Base-by-base conservation (phyloP, 768 basidiomycete genomes). In the Butyriboletus loyo region DNA sequence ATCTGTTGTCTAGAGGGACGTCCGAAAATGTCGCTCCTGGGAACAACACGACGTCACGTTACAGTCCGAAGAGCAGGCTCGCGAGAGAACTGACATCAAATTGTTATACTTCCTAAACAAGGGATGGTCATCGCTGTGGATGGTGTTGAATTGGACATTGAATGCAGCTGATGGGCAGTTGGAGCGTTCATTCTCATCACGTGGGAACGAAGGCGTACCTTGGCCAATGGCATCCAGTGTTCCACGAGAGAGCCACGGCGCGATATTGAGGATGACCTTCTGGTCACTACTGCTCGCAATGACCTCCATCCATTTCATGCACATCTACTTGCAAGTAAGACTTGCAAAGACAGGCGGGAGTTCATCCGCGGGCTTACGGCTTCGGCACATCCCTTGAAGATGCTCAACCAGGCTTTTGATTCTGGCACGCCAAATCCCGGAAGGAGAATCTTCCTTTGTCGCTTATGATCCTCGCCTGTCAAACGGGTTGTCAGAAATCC, bases 391-490 rank as follows among this genome's bases (percentile, higher is more conserved):
- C 68, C 70, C 34, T 66, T 72, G 66, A 83, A 83, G 43, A 82
- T 67, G 24, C 73, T 67, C 7, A 82, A 69, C 52, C 79, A 81
- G 1, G 80, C 72, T 49, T 74, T 81, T 28, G 75, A 73, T 55
- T 82, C 79, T 1, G 75, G 74, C 9, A 65, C 72, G 47, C 81
- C 80, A 52, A 84, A 83, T 3, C 78, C 81, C 3, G 80, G 81
- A 43, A 79, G 69, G 72, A 83, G 76, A 21, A 80, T 71, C 55
- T 73, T 81, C 52, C 79, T 67, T 49, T 83, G 81, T 40, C 83
- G 73, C 60, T 70, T 79, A 54, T 84, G 83, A 31, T 67, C 74
- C n/a, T 73, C 67, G 2, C 75, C 68, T 69, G 42, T 39, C 6
- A 40, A 36, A 27, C 5, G n/a, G n/a, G 17, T 45, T 24, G 36